A percentile compares a stretch with the other conserved stretches of the same genome.
phyloP scores from a whole-genome alignment of 2,329 filamentous ascomycete species.

The Fusarium tanahbumbuense region DNA sequence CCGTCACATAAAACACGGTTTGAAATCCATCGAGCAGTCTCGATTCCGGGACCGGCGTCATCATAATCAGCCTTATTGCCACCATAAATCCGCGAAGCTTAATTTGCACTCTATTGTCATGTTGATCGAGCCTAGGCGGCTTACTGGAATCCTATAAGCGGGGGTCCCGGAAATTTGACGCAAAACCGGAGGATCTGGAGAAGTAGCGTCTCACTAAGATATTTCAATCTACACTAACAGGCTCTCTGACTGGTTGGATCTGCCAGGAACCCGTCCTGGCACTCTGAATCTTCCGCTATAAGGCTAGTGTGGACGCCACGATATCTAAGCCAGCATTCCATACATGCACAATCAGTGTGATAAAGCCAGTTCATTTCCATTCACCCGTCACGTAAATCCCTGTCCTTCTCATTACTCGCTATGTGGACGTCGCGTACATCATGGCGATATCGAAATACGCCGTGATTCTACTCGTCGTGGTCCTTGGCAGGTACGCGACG shows the following conservation, averaged over 20 bases:
- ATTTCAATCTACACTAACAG: rapidly evolving
- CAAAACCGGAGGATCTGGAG: background rate
- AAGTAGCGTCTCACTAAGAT: background rate
- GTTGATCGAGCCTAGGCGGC: background rate
- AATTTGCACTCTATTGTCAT: background rate
- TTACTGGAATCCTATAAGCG: background rate
- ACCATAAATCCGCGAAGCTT: background rate
- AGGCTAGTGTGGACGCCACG: background rate
- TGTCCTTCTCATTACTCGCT: background rate
- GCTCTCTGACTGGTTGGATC: background rate
- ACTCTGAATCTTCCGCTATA: background rate
- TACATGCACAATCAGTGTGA: background rate
- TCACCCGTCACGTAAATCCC: rapidly evolving
- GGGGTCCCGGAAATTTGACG: background rate
- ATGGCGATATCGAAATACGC: background rate
- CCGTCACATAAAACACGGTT: no score
- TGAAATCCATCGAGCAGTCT: background rate
- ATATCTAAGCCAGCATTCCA: background rate
- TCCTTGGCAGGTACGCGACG: background rate
- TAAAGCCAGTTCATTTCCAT: background rate
- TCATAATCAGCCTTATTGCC: background rate
- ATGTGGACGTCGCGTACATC: rapidly evolving
- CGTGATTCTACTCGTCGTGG: background rate
- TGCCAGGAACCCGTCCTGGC: background rate
- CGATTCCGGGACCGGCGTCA: background rate